Evolutionary conservation across 345 rosid genomes (phyloP).

Genomic region (Lenwebbia sp.): DNA sequence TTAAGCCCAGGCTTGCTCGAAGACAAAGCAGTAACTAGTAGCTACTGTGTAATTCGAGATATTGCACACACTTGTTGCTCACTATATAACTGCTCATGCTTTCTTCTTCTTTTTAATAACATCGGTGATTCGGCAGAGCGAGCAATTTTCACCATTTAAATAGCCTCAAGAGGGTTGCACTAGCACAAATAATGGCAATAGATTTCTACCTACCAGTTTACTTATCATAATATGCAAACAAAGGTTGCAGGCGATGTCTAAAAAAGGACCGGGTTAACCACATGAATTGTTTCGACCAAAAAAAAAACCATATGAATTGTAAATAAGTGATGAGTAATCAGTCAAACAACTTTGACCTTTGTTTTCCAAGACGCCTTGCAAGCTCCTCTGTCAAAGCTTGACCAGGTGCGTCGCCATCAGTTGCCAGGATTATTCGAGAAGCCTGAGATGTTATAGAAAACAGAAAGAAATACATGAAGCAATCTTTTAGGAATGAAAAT

Average conservation of each 20-base stretch:
- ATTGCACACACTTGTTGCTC: not conserved
- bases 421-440: constrained; percentile 42
- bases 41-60: not conserved
- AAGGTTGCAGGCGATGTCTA: not conserved
- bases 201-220: not conserved
- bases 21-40: not conserved
- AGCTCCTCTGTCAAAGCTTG: constrained; percentile 43
- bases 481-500: not conserved
- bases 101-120: not conserved
- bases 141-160: not conserved
- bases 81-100: not conserved
- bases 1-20: not conserved
- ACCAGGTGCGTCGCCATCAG: constrained; percentile 31
- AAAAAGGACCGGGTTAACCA: not conserved
- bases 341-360: constrained; percentile 18
- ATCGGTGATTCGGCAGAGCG: not conserved
- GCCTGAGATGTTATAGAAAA: constrained; percentile 7
- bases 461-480: not conserved
- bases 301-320: not conserved
- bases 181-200: not conserved
- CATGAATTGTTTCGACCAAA: too few species aligned
- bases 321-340: not conserved
- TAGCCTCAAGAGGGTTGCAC: not conserved
- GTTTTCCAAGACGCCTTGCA: constrained; percentile 45
- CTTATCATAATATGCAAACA: not conserved